Evolutionary conservation across 768 basidiomycete species (phyloP).

Genomic region (Filobasidium floriforme): DNA sequence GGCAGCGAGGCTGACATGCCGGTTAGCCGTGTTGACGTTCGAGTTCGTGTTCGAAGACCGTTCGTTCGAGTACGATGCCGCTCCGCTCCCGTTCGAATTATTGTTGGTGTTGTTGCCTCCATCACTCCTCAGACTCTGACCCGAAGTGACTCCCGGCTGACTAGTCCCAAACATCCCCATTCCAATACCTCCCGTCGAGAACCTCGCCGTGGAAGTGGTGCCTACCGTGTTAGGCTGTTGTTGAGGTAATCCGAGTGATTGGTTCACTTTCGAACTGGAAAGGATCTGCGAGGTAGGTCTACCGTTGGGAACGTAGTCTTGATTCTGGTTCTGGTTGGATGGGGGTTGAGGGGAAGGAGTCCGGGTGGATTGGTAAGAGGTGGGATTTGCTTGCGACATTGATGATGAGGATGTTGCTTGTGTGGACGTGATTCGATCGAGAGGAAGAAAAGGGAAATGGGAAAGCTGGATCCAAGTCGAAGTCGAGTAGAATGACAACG

Average conservation of each 20-base stretch:
- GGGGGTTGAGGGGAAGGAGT: slow-evolving; percentile 4
- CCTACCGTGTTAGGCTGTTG: slow-evolving; percentile 2
- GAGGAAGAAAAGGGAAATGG: too few relatives aligned
- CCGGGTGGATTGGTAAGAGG: neutral
- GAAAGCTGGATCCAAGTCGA: too few relatives aligned
- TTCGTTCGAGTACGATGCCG: neutral
- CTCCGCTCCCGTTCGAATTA: neutral
- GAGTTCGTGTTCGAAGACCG: neutral
- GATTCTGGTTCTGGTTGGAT: neutral
- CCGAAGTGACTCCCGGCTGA: neutral
- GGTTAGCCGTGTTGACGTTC: neutral
- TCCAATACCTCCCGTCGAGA: neutral
- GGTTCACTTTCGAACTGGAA: neutral
- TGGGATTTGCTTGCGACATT: neutral
- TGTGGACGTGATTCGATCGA: too few relatives aligned
- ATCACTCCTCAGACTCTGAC: neutral
- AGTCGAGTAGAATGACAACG: too few relatives aligned
- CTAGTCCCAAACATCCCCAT: neutral
- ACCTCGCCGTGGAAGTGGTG: neutral
- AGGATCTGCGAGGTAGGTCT: neutral
- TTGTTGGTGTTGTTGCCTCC: neutral
- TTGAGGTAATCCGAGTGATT: neutral
- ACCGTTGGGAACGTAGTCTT: neutral
- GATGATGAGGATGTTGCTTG: neutral
- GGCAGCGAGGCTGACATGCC: slow-evolving; percentile 1